Percentiles rank a stretch among this genome's conserved stretches.
Evolutionary conservation across 1,139 yeast species (phyloP).

Genomic region (Yamadazyma atmosphaerica): DNA sequence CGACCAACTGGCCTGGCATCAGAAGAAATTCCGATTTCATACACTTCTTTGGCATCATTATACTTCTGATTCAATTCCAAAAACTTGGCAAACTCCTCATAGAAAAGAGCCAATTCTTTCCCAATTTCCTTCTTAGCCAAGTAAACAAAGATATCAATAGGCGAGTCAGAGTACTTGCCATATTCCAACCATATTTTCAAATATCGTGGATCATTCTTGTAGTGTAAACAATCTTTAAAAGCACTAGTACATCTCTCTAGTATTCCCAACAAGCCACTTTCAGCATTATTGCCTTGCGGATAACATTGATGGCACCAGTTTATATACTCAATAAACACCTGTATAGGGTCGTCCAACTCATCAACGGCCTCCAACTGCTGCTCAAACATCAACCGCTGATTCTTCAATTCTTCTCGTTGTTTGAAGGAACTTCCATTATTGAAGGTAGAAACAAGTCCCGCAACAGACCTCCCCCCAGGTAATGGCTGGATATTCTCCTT

Average conservation of each 20-base stretch:
- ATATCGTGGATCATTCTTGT: conserved; percentile 81
- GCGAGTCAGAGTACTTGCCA: conserved; percentile 66
- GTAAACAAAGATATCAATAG: conserved; percentile 71
- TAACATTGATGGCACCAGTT: conserved; percentile 67
- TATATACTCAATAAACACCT: conserved; percentile 68
- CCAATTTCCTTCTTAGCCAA: conserved; percentile 79
- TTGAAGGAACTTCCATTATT: conserved; percentile 17
- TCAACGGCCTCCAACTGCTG: conserved; percentile 43
- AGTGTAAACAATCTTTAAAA: conserved; percentile 64
- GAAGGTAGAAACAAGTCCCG: conserved; percentile 52
- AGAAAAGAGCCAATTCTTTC: conserved; percentile 61
- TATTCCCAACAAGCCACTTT: conserved; percentile 65
- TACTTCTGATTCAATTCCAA: conserved; percentile 54
- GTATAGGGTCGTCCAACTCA: conserved; percentile 80
- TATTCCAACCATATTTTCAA: conserved; percentile 80
- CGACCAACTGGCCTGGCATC: conserved; percentile 67
- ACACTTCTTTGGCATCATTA: conserved; percentile 64
- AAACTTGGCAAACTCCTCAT: conserved; percentile 76
- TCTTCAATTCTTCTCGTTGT: conserved; percentile 22
- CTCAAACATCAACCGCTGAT: conserved; percentile 43
- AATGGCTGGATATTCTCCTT: conserved; percentile 82
- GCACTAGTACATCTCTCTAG: conserved; percentile 73
- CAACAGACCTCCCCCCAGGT: conserved; percentile 69
- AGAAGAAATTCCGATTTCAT: conserved; percentile 57
- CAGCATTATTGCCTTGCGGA: conserved; percentile 67